Percentiles rank a stretch among this genome's conserved stretches.
Evolutionary conservation across 768 basidiomycete species (phyloP).

Genomic region (Suillus sp.): DNA sequence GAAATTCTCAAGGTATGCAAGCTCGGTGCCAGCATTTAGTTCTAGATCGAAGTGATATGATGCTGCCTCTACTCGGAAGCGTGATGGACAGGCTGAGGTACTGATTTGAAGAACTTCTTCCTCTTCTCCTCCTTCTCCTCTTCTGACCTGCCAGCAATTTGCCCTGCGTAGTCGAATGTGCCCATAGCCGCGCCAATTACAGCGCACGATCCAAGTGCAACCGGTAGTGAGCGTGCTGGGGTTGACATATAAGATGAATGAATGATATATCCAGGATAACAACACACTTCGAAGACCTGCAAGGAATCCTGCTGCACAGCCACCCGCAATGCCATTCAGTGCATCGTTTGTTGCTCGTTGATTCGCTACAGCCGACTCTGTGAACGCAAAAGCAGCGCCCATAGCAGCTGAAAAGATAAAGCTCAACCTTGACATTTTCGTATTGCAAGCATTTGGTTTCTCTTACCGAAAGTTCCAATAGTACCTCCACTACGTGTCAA

Average conservation of each 20-base stretch:
- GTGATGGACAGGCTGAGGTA: conserved; percentile 40
- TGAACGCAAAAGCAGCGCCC: conserved; percentile 83
- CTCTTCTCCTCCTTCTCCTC: conserved; percentile 67
- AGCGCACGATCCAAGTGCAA: conserved; percentile 78
- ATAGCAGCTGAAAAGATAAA: conserved; percentile 68
- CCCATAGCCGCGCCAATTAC: conserved; percentile 81
- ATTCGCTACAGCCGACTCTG: conserved; percentile 82
- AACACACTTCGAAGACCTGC: conserved; percentile 79
- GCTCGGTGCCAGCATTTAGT: conserved; percentile 5
- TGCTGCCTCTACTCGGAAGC: conserved; percentile 24
- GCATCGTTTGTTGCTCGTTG: conserved; percentile 76
- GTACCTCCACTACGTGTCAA: conserved; percentile 86
- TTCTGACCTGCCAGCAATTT: conserved; percentile 50
- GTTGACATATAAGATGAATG: conserved; percentile 18
- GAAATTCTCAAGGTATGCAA: background rate
- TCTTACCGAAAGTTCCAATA: conserved; percentile 88
- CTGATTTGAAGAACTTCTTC: conserved; percentile 82
- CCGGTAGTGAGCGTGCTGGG: conserved; percentile 80
- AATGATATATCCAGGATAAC: background rate
- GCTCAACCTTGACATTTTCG: background rate
- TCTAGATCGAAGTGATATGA: conserved; percentile 9
- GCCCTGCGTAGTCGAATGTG: conserved; percentile 77
- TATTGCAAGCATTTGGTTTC: background rate
- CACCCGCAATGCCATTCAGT: conserved; percentile 81
- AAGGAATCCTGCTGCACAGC: conserved; percentile 91